Percentiles rank a stretch among this genome's conserved stretches.
Conservation (phyloP, 805 yeast species). For the Wickerhamiella bombiphila region DNA sequence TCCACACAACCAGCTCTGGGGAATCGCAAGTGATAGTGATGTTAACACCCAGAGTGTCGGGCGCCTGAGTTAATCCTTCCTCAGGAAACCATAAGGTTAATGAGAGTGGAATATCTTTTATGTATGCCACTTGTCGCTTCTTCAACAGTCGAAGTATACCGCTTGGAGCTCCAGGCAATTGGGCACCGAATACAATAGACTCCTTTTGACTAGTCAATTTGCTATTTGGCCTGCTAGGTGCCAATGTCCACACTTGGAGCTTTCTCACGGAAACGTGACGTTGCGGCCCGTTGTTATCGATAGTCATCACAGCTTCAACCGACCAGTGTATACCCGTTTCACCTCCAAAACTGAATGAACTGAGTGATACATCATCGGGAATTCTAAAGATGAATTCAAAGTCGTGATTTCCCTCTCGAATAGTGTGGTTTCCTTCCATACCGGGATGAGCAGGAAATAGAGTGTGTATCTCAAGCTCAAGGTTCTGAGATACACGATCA, state of each 20-base stretch:
- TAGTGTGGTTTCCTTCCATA: neutral
- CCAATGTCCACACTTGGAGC: neutral
- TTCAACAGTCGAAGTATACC: neutral
- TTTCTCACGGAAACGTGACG: neutral
- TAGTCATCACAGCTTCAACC: neutral
- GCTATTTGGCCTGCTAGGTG: neutral
- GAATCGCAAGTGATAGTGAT: neutral
- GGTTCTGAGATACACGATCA: neutral
- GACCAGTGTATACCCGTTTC: neutral
- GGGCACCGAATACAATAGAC: neutral
- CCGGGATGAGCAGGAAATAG: neutral
- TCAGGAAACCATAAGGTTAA: neutral
- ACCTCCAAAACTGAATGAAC: neutral
- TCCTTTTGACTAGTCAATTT: neutral
- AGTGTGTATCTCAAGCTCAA: neutral
- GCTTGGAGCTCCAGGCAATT: neutral
- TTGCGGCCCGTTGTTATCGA: neutral
- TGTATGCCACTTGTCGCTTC: no score
- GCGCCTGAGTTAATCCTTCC: neutral
- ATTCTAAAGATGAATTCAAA: neutral
- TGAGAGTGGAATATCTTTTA: neutral
- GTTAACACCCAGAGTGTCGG: neutral
- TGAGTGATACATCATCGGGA: neutral
- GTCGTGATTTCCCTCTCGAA: neutral
- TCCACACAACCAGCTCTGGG: neutral